Percentiles rank a stretch among this genome's conserved stretches.
Evolutionary conservation across 1,284 basidiomycete species (phyloP).

Genomic region (Uromyces viciae-fabae): DNA sequence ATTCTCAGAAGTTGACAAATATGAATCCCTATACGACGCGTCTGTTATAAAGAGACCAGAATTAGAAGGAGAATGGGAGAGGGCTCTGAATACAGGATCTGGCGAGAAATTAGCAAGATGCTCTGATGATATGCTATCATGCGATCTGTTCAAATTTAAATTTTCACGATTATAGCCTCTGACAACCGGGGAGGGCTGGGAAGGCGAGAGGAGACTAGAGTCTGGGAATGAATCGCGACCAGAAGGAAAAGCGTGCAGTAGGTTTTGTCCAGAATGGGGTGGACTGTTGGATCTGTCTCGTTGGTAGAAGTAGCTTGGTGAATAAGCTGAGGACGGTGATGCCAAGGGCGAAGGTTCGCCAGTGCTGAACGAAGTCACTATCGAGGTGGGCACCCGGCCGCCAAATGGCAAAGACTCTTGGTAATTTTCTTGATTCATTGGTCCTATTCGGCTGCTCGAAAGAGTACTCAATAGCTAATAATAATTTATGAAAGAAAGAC

Average conservation of each 20-base stretch:
- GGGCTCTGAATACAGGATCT: background rate
- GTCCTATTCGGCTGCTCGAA: background rate
- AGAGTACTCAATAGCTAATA: background rate
- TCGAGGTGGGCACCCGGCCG: background rate
- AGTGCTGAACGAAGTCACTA: constrained; percentile 25
- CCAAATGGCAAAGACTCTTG: background rate
- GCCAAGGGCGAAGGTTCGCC: constrained; percentile 23
- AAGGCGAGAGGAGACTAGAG: constrained; percentile 9
- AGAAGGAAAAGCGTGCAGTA: constrained; percentile 13
- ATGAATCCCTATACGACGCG: background rate
- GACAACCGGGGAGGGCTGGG: background rate
- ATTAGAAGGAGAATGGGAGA: background rate
- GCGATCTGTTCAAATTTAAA: background rate
- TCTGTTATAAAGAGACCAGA: background rate
- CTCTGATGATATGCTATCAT: background rate
- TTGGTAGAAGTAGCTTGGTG: constrained; percentile 13
- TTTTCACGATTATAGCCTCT: background rate
- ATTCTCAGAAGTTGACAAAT: background rate
- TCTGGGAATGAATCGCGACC: constrained; percentile 5
- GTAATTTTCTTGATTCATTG: constrained; percentile 2
- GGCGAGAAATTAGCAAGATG: constrained; percentile 12
- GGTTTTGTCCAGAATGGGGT: background rate
- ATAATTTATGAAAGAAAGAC: background rate
- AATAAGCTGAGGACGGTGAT: constrained; percentile 29
- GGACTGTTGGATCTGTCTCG: constrained; percentile 25